Base-by-base conservation (phyloP, 805 yeast species). In the Metschnikowia proteae region DNA sequence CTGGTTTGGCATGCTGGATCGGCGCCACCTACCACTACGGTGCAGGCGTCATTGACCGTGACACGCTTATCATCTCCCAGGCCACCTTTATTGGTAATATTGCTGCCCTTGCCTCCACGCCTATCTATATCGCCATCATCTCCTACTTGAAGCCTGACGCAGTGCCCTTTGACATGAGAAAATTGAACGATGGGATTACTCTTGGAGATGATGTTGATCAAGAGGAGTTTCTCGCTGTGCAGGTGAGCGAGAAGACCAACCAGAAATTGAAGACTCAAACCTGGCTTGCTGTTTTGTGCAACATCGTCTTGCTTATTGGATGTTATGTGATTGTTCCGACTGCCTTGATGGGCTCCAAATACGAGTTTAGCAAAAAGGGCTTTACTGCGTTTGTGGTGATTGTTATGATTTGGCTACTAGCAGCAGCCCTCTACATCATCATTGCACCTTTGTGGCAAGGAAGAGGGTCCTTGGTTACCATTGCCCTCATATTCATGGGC, bases 321-420 rank as follows among this genome's bases (percentile, higher is more conserved):
- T 46, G 49, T 17, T 53, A 53, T 25, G 43, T 71, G 5, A 52
- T 69, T 23, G 53, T 68, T 29, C 67, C 73, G 1, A 49, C 61
- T 30, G 61, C 67, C 0, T 55, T 66, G 33, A 65, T 67, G 51
- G 75, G 73, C 3, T 53, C 68, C 27, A 54, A 62, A 17, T 65
- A 66, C 33, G 65, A 61, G 13, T 65, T 71, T 44, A 65, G 68
- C 36, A 66, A 66, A 54, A 51, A 51, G 17, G 68, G 65, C 35
- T 72, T 73, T 56, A 64, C 63, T 8, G 70, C 59, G 11, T 68
- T 66, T 60, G 65, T 70, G 38, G 58, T 71, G 17, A 59, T 73
- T n/a, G 61, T 69, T 61, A 50, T 68, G 57, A 66, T 71, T 9
- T 67, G 71, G 68, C 48, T 71, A 9, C n/a, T 70, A 4, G 28